A percentile compares a stretch with the other conserved stretches of the same genome.
Evolutionary conservation across 2,329 filamentous ascomycete species (phyloP).

Genomic region (Blumeria graminis): DNA sequence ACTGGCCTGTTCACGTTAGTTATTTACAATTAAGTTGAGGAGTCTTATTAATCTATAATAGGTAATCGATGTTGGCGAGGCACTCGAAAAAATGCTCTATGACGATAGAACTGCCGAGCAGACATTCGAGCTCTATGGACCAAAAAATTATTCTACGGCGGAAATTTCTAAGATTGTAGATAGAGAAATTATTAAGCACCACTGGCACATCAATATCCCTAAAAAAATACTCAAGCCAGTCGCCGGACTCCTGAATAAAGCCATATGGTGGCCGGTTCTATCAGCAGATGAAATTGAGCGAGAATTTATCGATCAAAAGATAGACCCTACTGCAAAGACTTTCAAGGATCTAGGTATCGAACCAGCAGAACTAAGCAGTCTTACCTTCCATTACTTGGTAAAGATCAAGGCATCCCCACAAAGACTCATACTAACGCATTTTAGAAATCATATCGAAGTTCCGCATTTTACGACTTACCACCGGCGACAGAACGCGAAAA

Average conservation of each 20-base stretch:
- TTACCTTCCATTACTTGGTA: conserved; percentile 87
- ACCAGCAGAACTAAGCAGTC: conserved; percentile 61
- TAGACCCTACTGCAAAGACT: conserved; percentile 80
- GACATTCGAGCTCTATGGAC: conserved; percentile 86
- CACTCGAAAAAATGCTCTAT: conserved; percentile 70
- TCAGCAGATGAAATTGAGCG: conserved; percentile 72
- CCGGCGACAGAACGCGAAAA: conserved; percentile 88
- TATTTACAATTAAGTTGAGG: background rate
- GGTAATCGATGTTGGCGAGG: conserved; percentile 74
- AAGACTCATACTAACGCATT: conserved; percentile 14
- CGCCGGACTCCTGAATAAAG: conserved; percentile 51
- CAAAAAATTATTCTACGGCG: conserved; percentile 70
- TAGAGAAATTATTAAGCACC: conserved; percentile 73
- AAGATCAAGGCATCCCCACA: conserved; percentile 16
- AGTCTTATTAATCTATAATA: conserved; percentile 15
- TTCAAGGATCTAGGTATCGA: conserved; percentile 84
- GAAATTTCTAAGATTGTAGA: conserved; percentile 78
- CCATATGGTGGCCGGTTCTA: conserved; percentile 70
- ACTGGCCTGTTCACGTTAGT: conserved; percentile 70
- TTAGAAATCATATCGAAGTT: conserved; percentile 75
- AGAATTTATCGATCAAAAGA: conserved; percentile 79
- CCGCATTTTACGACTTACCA: conserved; percentile 75
- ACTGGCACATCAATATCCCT: conserved; percentile 77
- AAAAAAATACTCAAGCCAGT: conserved; percentile 55
- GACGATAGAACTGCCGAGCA: conserved; percentile 77